Conservation (phyloP, 352 stramenopile species). For the Peronospora belbahrii region DNA sequence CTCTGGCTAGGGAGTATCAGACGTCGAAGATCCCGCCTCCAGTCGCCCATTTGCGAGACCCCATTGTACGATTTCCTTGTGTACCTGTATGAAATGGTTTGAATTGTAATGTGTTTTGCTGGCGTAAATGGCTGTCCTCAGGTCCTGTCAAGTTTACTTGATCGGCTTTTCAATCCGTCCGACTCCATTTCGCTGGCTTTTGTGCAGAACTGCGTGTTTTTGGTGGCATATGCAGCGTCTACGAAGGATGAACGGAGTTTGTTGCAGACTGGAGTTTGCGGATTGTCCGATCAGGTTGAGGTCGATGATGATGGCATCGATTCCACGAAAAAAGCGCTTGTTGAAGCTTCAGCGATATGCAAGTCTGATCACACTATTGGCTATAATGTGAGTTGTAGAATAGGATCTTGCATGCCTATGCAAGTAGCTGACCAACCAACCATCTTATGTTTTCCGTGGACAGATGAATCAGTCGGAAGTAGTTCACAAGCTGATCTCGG, state of each 20-base stretch:
- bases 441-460: background rate
- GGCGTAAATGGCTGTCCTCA: slow-evolving; percentile 13
- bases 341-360: slow-evolving; percentile 70
- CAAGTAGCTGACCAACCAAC: slow-evolving; percentile 5
- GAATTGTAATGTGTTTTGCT: slow-evolving; percentile 1
- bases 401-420: background rate
- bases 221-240: slow-evolving; percentile 70
- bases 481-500: slow-evolving; percentile 66
- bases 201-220: slow-evolving; percentile 53
- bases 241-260: slow-evolving; percentile 75
- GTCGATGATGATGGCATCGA: slow-evolving; percentile 50
- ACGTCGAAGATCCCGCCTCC: slow-evolving; percentile 39
- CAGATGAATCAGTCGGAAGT: slow-evolving; percentile 85
- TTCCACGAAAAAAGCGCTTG: slow-evolving; percentile 55
- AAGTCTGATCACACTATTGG: slow-evolving; percentile 80
- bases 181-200: slow-evolving; percentile 50
- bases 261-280: slow-evolving; percentile 33
- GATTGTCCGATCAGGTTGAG: slow-evolving; percentile 23
- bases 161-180: slow-evolving; percentile 77
- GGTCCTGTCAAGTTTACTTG: slow-evolving; percentile 71
- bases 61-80: slow-evolving; percentile 35
- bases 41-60: slow-evolving; percentile 61
- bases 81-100: background rate
- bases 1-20: slow-evolving; percentile 64
- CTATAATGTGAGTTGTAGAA: slow-evolving; percentile 59